These are phyloP conservation scores for Ambrosia artemisiifolia DNA, from an alignment of 129 eudicot genomes.

Conservation along the genomic window DNA sequence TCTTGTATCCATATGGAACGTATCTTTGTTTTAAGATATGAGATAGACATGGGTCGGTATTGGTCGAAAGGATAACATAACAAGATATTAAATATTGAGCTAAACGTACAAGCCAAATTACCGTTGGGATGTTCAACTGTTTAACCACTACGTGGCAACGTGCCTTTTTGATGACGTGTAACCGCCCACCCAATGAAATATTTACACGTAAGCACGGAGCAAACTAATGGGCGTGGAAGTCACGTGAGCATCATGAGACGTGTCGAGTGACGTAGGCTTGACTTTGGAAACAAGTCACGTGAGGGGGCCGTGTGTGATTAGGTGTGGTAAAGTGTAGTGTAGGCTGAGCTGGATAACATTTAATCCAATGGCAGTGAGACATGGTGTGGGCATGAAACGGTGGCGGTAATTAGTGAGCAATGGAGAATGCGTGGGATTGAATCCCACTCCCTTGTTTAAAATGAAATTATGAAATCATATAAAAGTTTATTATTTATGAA, in stretches of 20 bases:
- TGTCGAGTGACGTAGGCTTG: conserved; percentile 17
- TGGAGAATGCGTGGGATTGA: conserved; percentile 49
- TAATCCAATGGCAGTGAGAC: conserved; percentile 15
- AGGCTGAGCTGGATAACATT: conserved; percentile 36
- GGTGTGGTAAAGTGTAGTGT: conserved; percentile 35
- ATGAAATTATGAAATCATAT: background rate
- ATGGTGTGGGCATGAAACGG: conserved; percentile 20
- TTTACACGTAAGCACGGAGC: conserved; percentile 13
- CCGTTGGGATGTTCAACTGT: conserved; percentile 30
- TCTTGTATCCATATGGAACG: background rate
- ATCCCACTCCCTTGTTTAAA: conserved; percentile 19
- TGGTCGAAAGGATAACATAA: conserved; percentile 24
- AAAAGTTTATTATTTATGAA: background rate
- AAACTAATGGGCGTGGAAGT: conserved; percentile 15
- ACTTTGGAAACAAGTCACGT: conserved; percentile 40
- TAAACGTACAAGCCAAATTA: conserved; percentile 52
- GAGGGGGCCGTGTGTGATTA: conserved; percentile 39
- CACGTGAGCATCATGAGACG: conserved; percentile 52
- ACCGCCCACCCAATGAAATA: conserved; percentile 36
- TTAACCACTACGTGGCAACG: conserved; percentile 26
- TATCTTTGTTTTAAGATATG: background rate
- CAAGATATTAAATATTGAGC: background rate
- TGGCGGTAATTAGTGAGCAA: conserved; percentile 27
- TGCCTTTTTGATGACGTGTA: conserved; percentile 19
- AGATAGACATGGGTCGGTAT: background rate